phyloP scores from a whole-genome alignment of 2,329 filamentous ascomycete species.

The Canariomyces notabilis region DNA sequence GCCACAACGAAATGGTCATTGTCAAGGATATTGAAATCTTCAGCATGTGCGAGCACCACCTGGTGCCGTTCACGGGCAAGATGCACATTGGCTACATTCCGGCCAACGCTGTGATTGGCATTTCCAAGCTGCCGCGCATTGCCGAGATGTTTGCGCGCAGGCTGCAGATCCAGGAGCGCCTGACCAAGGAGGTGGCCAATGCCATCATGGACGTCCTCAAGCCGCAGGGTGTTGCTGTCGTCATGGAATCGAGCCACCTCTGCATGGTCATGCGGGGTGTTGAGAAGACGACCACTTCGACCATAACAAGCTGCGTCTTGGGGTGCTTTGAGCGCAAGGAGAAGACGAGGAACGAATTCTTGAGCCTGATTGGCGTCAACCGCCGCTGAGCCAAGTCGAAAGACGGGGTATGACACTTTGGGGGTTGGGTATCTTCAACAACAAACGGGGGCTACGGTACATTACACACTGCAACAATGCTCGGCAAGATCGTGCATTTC shows the following conservation, averaged over 20 bases:
- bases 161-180: slow-evolving; percentile 90
- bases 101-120: slow-evolving; percentile 81
- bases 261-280: slow-evolving; percentile 99
- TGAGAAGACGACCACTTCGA: slow-evolving; percentile 79
- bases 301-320: slow-evolving; percentile 96
- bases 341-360: slow-evolving; percentile 92
- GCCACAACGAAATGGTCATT: slow-evolving; percentile 95
- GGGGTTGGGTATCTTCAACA: slow-evolving; percentile 10
- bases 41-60: slow-evolving; percentile 91
- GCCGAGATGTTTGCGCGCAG: slow-evolving; percentile 95
- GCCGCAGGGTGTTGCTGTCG: slow-evolving; percentile 90
- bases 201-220: slow-evolving; percentile 90
- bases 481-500: slow-evolving; percentile 2
- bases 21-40: slow-evolving; percentile 97
- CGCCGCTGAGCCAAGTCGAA: slow-evolving; percentile 12
- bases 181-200: slow-evolving; percentile 93
- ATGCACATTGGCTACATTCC: slow-evolving; percentile 99
- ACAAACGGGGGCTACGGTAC: slow-evolving; percentile 11
- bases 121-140: slow-evolving; percentile 92
- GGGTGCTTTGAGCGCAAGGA: slow-evolving; percentile 89
- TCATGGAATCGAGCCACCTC: slow-evolving; percentile 93
- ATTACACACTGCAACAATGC: slow-evolving; percentile 14
- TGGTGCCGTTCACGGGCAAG: slow-evolving; percentile 96
- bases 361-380: slow-evolving; percentile 71
- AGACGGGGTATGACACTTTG: not conserved